Evolutionary conservation across 805 yeast genomes (phyloP).

Genomic region (Ogataea minuta): DNA sequence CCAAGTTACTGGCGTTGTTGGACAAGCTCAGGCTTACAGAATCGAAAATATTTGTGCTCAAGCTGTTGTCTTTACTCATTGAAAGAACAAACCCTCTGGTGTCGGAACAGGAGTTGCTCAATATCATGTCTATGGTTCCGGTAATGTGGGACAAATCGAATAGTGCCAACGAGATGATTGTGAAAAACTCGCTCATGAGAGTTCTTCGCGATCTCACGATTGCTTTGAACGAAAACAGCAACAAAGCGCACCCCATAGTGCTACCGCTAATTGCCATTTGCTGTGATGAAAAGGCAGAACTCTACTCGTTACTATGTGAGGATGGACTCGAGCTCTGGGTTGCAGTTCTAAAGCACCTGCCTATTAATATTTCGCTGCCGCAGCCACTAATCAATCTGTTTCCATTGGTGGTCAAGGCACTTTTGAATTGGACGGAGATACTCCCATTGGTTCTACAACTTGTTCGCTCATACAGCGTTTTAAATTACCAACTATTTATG

Average conservation of each 20-base stretch:
- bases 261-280: slow-evolving; percentile 62
- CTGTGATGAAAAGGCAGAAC: slow-evolving; percentile 59
- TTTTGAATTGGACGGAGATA: slow-evolving; percentile 72
- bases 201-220: slow-evolving; percentile 54
- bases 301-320: slow-evolving; percentile 62
- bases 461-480: slow-evolving; percentile 58
- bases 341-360: slow-evolving; percentile 61
- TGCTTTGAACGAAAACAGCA: slow-evolving; percentile 54
- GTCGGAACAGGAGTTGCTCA: slow-evolving; percentile 47
- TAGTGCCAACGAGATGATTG: slow-evolving; percentile 41
- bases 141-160: slow-evolving; percentile 67
- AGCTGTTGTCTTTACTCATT: slow-evolving; percentile 62
- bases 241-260: slow-evolving; percentile 49
- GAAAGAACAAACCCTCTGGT: slow-evolving; percentile 65
- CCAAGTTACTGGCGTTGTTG: slow-evolving; percentile 49
- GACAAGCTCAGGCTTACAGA: slow-evolving; percentile 59
- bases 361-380: slow-evolving; percentile 36
- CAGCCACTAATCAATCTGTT: slow-evolving; percentile 44
- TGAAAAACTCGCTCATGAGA: slow-evolving; percentile 52
- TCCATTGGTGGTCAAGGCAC: slow-evolving; percentile 53
- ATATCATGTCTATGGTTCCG: slow-evolving; percentile 60
- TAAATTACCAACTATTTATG: slow-evolving; percentile 43
- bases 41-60: slow-evolving; percentile 69
- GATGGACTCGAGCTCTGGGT: slow-evolving; percentile 88
- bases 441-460: slow-evolving; percentile 62